Conservation (phyloP, 805 yeast species). For the Ogataea pini region DNA sequence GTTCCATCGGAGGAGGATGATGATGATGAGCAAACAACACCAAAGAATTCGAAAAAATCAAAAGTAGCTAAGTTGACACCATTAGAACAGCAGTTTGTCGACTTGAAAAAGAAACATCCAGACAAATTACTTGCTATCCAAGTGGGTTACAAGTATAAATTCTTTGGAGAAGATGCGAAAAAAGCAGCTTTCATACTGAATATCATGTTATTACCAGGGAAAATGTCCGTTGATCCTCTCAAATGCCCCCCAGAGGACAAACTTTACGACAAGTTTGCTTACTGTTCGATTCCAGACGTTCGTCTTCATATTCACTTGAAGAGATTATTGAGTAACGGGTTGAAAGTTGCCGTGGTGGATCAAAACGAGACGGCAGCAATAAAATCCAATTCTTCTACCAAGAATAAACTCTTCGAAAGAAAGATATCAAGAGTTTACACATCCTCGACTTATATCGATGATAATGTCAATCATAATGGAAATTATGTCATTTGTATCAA, state of each 20-base stretch:
- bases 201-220: constrained; percentile 74
- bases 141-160: constrained; percentile 89
- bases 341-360: constrained; percentile 83
- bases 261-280: constrained; percentile 63
- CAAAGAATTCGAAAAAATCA: constrained; percentile 12
- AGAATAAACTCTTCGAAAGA: constrained; percentile 63
- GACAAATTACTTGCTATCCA: constrained; percentile 81
- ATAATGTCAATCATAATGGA: constrained; percentile 18
- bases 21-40: constrained; percentile 8
- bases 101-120: constrained; percentile 56
- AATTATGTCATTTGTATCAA: constrained; percentile 47
- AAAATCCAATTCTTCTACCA: constrained; percentile 54
- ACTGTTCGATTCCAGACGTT: constrained; percentile 81
- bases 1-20: constrained; percentile 1
- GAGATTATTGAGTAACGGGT: constrained; percentile 67
- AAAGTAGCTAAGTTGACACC: constrained; percentile 57
- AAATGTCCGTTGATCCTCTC: constrained; percentile 51
- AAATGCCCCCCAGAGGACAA: constrained; percentile 41
- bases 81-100: constrained; percentile 73
- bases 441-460: constrained; percentile 76
- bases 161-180: constrained; percentile 83
- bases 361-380: constrained; percentile 82
- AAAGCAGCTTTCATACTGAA: constrained; percentile 65
- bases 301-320: constrained; percentile 76
- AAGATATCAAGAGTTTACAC: constrained; percentile 73